phyloP scores from a whole-genome alignment of 805 yeast species.

The Cyberlindnera nakhonratchasimensis region DNA sequence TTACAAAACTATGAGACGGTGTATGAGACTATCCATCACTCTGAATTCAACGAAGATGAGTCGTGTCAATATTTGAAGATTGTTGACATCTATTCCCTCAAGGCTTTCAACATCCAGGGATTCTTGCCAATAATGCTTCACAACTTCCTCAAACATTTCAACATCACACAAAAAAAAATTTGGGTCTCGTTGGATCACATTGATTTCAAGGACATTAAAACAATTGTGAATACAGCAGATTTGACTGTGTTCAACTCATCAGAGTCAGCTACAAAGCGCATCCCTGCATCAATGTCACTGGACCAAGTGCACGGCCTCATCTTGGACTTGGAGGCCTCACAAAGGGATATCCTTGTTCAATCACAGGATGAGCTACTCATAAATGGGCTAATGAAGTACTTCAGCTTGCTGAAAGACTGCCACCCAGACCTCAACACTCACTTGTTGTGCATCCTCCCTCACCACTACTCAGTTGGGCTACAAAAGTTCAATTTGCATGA shows the following conservation, averaged over 20 bases:
- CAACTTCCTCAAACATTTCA: slow-evolving; percentile 22
- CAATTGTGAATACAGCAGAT: neutral
- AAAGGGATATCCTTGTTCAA: slow-evolving; percentile 19
- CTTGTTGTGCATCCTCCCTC: slow-evolving; percentile 23
- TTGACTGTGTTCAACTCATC: slow-evolving; percentile 2
- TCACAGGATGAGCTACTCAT: slow-evolving; percentile 21
- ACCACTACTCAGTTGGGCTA: slow-evolving; percentile 22
- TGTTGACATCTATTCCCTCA: slow-evolving; percentile 56
- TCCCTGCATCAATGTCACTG: slow-evolving; percentile 6
- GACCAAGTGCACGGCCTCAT: slow-evolving; percentile 26
- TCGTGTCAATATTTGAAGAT: slow-evolving; percentile 57
- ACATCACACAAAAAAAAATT: slow-evolving; percentile 22
- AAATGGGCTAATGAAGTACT: slow-evolving; percentile 25
- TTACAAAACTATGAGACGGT: slow-evolving; percentile 50
- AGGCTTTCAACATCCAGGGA: slow-evolving; percentile 48
- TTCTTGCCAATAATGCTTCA: slow-evolving; percentile 22
- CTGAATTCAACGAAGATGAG: slow-evolving; percentile 42
- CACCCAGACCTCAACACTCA: slow-evolving; percentile 17
- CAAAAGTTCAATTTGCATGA: slow-evolving; percentile 19
- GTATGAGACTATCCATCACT: slow-evolving; percentile 42
- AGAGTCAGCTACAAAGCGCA: neutral
- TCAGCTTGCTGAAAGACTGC: slow-evolving; percentile 15
- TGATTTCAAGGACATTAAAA: slow-evolving; percentile 9
- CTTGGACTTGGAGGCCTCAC: slow-evolving; percentile 18
- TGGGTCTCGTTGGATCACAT: slow-evolving; percentile 15